These are phyloP conservation scores for Malassezia equina DNA, from an alignment of 1,284 basidiomycete genomes.

Conservation along the genomic window DNA sequence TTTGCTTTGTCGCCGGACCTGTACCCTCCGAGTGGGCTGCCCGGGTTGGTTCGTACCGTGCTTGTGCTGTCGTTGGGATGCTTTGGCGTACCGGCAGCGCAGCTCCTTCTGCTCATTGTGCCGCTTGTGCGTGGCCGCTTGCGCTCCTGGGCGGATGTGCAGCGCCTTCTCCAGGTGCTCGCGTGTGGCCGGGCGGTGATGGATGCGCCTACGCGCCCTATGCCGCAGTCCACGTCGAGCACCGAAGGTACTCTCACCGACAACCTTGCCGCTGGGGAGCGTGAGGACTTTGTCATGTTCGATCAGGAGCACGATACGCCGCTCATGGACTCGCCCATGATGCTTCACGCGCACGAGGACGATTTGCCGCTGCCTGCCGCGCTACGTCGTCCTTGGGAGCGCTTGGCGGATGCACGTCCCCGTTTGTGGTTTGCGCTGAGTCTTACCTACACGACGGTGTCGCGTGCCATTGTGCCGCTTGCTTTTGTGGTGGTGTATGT, in stretches of 20 bases:
- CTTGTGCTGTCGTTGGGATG: slow-evolving; percentile 29
- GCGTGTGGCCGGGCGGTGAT: neutral
- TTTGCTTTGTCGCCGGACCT: slow-evolving; percentile 34
- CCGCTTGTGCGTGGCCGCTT: slow-evolving; percentile 4
- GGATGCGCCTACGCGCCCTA: neutral
- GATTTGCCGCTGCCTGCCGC: neutral
- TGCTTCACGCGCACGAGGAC: neutral
- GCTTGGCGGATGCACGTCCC: neutral
- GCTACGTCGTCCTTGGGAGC: neutral
- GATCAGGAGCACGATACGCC: slow-evolving; percentile 1
- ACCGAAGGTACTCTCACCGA: slow-evolving; percentile 8
- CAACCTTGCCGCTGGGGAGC: neutral
- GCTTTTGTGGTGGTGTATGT: slow-evolving; percentile 60
- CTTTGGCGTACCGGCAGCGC: slow-evolving; percentile 27
- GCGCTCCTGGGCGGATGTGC: slow-evolving; percentile 4
- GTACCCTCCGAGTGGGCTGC: slow-evolving; percentile 35
- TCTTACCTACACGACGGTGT: slow-evolving; percentile 46
- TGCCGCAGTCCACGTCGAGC: slow-evolving; percentile 1
- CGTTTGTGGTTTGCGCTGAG: slow-evolving; percentile 9
- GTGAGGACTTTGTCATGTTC: neutral
- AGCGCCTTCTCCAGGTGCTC: neutral
- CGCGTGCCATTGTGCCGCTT: slow-evolving; percentile 60
- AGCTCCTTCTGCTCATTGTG: slow-evolving; percentile 10
- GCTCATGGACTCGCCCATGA: neutral
- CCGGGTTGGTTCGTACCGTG: slow-evolving; percentile 28